Evolutionary conservation across 208 protist species (phyloP), one percentile per base, ranked within the genome.

Genomic region (Crithidia expoeki): DNA sequence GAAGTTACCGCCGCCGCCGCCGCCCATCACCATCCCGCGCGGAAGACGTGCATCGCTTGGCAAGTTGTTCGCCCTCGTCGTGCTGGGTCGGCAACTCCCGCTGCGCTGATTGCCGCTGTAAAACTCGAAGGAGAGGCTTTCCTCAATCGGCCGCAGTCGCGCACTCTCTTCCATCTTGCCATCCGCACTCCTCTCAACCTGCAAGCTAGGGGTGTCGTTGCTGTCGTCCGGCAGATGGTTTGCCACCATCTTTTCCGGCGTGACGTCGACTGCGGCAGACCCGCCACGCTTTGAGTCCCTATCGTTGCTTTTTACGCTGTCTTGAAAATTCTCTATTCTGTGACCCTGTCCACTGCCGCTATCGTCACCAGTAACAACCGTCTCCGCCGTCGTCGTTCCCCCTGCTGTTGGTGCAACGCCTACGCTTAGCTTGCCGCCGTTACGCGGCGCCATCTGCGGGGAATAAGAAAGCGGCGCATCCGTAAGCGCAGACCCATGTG

Each of bases 91-190:
- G 38, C 21, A 14, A 12, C 30, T 65, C 25, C 30, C 21, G 40
- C 30, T 32, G 7, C 3, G 33, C 16, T 46, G 28, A 27, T 40
- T 1, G 17, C 6, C 30, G 61, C 16, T 67, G 47, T 57, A 67
- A 6, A 67, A 56, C 61, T 67, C 61, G 34, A 67, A 67, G 7
- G 61, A 57, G 1, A 67, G 17, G 17, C 49, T 47, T 17, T 67
- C 61, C 34, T 67, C 61, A 0, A 57, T 23, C 3, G 61, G 61
- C 10, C 47, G 44, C 49, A 57, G 57, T 14, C 51, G 38, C 0
- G 4, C 30, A 1, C 27, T 49, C 4, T 67, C 23, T 2, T 32
- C 42, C 14, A 27, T 28, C 11, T 32, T 55, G 9, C n/a, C 23
- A 5, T 57, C 61, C n/a, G 30, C 47, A 25, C 49, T 46, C 2